phyloP scores from a whole-genome alignment of 371 early-diverging fungal species.

The Mycotypha africana region DNA sequence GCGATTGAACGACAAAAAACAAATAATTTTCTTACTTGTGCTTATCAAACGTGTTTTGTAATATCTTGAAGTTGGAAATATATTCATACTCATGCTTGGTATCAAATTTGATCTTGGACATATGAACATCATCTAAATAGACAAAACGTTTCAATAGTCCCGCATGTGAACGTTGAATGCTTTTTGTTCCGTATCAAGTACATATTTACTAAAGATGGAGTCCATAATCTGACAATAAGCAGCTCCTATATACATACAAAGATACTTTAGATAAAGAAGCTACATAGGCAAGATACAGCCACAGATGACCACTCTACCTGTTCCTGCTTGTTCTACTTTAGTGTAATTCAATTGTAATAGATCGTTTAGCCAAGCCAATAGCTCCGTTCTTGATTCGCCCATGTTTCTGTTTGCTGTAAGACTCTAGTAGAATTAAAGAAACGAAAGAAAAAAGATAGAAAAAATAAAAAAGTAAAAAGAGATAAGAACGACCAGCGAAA shows the following conservation, averaged over 20 bases:
- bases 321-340: constrained; percentile 90
- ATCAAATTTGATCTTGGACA: constrained; percentile 84
- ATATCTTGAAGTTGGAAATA: constrained; percentile 84
- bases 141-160: too few relatives aligned
- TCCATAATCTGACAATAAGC: constrained; percentile 91
- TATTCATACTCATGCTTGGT: constrained; percentile 93
- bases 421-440: too few relatives aligned
- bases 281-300: neutral
- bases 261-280: neutral
- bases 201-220: constrained; percentile 65
- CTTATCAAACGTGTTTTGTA: constrained; percentile 78
- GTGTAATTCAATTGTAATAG: constrained; percentile 81
- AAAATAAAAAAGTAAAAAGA: too few relatives aligned
- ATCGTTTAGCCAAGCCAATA: constrained; percentile 90
- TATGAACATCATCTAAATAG: constrained; percentile 63
- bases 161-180: too few relatives aligned
- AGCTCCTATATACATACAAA: too few relatives aligned
- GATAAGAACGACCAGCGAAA: too few relatives aligned
- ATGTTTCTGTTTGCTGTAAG: constrained; percentile 23
- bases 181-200: neutral
- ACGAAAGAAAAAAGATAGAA: too few relatives aligned
- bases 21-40: constrained; percentile 52
- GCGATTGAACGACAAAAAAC: neutral
- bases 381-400: constrained; percentile 80
- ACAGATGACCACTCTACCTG: constrained; percentile 49